Evolutionary conservation across 2,329 filamentous ascomycete species (phyloP), one percentile per base, ranked within the genome.

Genomic region (Pyrenophora teres): DNA sequence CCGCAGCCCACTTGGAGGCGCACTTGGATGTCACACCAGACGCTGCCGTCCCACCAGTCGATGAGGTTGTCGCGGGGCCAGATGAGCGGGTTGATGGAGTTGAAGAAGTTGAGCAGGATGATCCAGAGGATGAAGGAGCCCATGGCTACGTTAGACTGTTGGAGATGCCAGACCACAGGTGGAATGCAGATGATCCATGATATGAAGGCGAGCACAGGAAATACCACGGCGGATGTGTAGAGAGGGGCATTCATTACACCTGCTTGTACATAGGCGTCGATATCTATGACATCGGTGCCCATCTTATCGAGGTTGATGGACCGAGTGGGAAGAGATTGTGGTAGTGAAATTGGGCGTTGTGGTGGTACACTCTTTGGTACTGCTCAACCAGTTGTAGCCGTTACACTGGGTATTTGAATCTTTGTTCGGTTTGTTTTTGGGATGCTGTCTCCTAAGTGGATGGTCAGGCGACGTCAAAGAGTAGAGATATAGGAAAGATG

Each of bases 11-110:
- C 75, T 52, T 81, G 77, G 30, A 89, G 63, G 55, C 86, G 84
- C 46, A 80, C 76, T 59, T 88, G 79, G 41, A 89, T 73, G 67
- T 90, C 87, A 71, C 87, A 90, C 51, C 87, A 80, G 2, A 79
- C 80, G 4, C 68, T 64, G 4, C 87, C 87, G 51, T 79, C 70
- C 79, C 80, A 89, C 80, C 82, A 85, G 5, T 73, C 67, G 0
- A 63, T 32, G 10, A 81, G 62, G 57, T 87, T 74, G 57, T 87
- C 83, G 6, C 77, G 81, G 0, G 81, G 79, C 87, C 87, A 90
- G 54, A 88, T 79, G 42, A 87, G 67, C 1, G 85, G 77, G 63
- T 89, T 89, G 75, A 84, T 70, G 56, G 85, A 77, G 57, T 78
- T 81, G 67, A 82, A 78, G 46, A 85, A 49, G 61, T 87, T 87